A percentile compares a stretch with the other conserved stretches of the same genome.
Evolutionary conservation across 768 basidiomycete species (phyloP).

Genomic region (Leccinum uliginosum): DNA sequence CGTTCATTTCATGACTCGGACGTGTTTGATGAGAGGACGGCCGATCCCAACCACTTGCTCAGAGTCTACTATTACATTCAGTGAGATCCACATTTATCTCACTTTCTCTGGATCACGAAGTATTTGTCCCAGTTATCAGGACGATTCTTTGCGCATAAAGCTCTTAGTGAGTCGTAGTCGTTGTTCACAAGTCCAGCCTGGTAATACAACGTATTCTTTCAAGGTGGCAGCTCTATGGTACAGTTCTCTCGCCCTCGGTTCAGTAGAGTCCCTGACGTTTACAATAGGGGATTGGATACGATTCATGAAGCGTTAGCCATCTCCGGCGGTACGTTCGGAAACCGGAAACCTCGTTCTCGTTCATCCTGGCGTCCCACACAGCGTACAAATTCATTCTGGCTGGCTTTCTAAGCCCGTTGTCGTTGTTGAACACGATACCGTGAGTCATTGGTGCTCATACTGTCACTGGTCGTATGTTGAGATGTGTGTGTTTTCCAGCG

Average conservation of each 20-base stretch:
- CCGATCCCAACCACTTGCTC: neutral
- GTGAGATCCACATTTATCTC: neutral
- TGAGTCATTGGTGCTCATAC: neutral
- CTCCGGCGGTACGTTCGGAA: conserved; percentile 7
- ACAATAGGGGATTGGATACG: conserved; percentile 8
- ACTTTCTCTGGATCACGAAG: neutral
- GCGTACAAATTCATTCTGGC: conserved; percentile 10
- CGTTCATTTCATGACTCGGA: neutral
- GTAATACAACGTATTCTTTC: neutral
- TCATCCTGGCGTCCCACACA: neutral
- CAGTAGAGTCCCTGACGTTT: neutral
- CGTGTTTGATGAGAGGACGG: neutral
- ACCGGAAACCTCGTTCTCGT: neutral
- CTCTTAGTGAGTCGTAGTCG: conserved; percentile 8
- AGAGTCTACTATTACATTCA: neutral
- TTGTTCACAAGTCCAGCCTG: neutral
- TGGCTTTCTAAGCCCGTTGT: neutral
- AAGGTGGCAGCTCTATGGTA: conserved; percentile 16
- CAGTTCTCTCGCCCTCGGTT: neutral
- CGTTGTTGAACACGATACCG: neutral
- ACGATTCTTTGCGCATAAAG: conserved; percentile 3
- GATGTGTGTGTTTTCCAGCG: neutral
- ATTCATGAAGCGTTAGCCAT: conserved; percentile 10
- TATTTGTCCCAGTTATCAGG: conserved; percentile 1
- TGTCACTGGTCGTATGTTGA: neutral